Conservation (phyloP, 73 alveolate species). For the Effrenium voratum region DNA sequence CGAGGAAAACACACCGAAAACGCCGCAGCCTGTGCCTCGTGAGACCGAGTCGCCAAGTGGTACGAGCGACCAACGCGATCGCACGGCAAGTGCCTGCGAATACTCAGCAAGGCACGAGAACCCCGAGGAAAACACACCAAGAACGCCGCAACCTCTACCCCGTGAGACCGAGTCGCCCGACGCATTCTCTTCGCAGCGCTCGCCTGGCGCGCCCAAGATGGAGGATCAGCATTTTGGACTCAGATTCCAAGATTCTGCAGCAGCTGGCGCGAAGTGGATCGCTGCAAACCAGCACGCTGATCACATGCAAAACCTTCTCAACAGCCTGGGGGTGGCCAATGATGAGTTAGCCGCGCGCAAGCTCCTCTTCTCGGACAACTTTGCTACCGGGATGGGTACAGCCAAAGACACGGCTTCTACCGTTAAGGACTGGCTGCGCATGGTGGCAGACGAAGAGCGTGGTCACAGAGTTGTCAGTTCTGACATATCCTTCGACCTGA, state of each 20-base stretch:
- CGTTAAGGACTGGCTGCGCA: neutral
- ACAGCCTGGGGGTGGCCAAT: neutral
- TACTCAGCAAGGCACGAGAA: too few relatives aligned
- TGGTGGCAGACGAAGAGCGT: neutral
- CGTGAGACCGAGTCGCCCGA: neutral
- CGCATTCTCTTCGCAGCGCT: constrained; percentile 3
- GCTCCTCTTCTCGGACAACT: neutral
- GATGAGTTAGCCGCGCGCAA: neutral
- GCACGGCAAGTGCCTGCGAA: too few relatives aligned
- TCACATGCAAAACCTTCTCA: neutral
- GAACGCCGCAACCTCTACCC: neutral
- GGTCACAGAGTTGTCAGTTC: neutral
- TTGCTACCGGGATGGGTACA: neutral
- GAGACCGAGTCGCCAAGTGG: too few relatives aligned
- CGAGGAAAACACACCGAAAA: too few relatives aligned
- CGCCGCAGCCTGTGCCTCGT: too few relatives aligned
- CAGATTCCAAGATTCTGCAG: neutral
- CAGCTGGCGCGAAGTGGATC: neutral
- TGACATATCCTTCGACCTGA: neutral
- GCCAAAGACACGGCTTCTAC: neutral
- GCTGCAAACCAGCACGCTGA: neutral
- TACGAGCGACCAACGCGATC: too few relatives aligned
- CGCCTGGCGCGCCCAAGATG: constrained; percentile 7
- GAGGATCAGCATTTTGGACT: neutral
- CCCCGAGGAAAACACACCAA: too few relatives aligned